These are phyloP conservation scores for Trametes cingulata DNA, from an alignment of 768 basidiomycete genomes.

Conservation along the genomic window DNA sequence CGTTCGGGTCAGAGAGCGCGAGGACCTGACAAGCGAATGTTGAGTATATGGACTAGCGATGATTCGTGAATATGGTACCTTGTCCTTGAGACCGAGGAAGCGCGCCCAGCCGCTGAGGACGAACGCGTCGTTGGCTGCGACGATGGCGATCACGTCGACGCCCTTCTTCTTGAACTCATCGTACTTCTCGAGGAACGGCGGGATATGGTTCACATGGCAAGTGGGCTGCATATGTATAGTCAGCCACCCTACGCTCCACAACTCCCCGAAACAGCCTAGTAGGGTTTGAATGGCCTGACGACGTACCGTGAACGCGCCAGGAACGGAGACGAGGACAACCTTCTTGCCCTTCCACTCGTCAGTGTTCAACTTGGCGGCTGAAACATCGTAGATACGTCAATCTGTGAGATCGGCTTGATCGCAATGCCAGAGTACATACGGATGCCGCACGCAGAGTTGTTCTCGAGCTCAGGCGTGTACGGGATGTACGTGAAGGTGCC, in stretches of 20 bases:
- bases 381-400: background rate
- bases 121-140: conserved; percentile 80
- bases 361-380: conserved; percentile 56
- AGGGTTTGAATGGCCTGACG: background rate
- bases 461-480: conserved; percentile 61
- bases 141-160: conserved; percentile 66
- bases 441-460: conserved; percentile 61
- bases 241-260: background rate
- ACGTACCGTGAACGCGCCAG: conserved; percentile 78
- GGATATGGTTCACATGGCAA: conserved; percentile 46
- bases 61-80: conserved; percentile 39
- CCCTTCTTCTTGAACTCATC: conserved; percentile 78
- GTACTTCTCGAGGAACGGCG: conserved; percentile 62
- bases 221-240: conserved; percentile 26
- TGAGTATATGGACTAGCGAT: background rate
- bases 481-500: conserved; percentile 55
- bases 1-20: conserved; percentile 37
- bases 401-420: background rate
- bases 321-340: conserved; percentile 76
- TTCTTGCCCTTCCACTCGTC: conserved; percentile 80
- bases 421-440: conserved; percentile 47
- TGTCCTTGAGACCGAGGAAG: conserved; percentile 51
- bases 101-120: conserved; percentile 53
- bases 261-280: background rate
- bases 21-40: conserved; percentile 30